phyloP scores from a whole-genome alignment of 345 rosid species.

The Eucalyptus sp. region DNA sequence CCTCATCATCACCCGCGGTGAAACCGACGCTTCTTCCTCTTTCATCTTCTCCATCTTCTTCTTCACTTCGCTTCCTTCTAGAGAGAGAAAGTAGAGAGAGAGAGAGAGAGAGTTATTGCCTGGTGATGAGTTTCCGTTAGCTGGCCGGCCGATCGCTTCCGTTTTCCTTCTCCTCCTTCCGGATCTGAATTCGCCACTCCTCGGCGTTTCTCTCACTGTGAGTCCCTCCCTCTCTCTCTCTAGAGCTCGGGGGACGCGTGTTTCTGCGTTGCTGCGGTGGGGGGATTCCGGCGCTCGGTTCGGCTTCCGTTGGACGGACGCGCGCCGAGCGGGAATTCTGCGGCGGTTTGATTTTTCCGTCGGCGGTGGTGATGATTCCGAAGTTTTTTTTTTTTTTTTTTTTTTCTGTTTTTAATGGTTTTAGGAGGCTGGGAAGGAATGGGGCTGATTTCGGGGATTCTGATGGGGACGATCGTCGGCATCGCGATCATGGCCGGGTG shows the following conservation, averaged over 20 bases:
- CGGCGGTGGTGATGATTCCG: background rate
- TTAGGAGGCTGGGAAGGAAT: conserved; percentile 9
- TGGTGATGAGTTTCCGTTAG: background rate
- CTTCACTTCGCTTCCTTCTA: background rate
- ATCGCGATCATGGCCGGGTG: conserved; percentile 90
- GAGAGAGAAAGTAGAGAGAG: background rate
- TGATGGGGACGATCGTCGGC: conserved; percentile 77
- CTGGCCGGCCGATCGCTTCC: background rate
- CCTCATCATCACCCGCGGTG: background rate
- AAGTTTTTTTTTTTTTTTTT: fast-evolving
- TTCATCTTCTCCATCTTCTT: background rate
- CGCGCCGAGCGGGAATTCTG: background rate
- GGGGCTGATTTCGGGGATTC: conserved; percentile 89
- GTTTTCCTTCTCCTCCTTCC: background rate
- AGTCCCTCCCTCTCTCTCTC: background rate
- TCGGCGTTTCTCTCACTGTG: background rate
- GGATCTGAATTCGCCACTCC: background rate
- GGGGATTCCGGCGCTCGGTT: background rate
- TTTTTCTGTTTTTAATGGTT: too few relatives aligned
- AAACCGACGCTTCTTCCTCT: background rate
- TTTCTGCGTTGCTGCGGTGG: background rate
- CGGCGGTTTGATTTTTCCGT: background rate
- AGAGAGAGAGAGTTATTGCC: background rate
- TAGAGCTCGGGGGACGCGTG: background rate
- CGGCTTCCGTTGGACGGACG: background rate